Evolutionary conservation across 495 filamentous ascomycete species (phyloP).

Genomic region (Penicillium canescens): DNA sequence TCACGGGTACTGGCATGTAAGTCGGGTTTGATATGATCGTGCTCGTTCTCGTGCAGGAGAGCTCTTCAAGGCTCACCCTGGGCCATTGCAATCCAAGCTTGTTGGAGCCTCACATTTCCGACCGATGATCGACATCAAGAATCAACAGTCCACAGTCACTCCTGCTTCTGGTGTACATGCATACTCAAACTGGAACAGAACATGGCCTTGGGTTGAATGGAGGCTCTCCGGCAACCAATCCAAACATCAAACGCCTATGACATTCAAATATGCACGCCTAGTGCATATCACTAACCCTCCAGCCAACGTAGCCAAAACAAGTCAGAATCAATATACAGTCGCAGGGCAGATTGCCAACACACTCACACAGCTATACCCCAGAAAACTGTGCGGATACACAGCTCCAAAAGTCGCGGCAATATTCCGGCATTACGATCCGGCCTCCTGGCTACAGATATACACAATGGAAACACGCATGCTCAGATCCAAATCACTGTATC

Average conservation of each 20-base stretch:
- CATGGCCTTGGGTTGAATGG: background rate
- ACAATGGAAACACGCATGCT: background rate
- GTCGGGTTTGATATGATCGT: background rate
- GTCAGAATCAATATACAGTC: background rate
- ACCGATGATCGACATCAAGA: too few relatives aligned
- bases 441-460: background rate
- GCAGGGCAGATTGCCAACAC: background rate
- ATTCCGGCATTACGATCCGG: background rate
- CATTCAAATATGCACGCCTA: background rate
- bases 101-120: too few relatives aligned
- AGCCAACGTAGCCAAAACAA: background rate
- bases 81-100: background rate
- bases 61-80: too few relatives aligned
- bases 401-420: background rate
- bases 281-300: background rate
- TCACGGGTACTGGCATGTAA: background rate
- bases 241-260: background rate
- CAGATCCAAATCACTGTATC: background rate
- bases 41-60: too few relatives aligned
- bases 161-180: too few relatives aligned
- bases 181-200: too few relatives aligned
- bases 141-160: too few relatives aligned
- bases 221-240: background rate
- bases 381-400: background rate
- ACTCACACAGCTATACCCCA: background rate